Base-by-base conservation (phyloP, 306 rosid species). In the Gillenia trifoliata region DNA sequence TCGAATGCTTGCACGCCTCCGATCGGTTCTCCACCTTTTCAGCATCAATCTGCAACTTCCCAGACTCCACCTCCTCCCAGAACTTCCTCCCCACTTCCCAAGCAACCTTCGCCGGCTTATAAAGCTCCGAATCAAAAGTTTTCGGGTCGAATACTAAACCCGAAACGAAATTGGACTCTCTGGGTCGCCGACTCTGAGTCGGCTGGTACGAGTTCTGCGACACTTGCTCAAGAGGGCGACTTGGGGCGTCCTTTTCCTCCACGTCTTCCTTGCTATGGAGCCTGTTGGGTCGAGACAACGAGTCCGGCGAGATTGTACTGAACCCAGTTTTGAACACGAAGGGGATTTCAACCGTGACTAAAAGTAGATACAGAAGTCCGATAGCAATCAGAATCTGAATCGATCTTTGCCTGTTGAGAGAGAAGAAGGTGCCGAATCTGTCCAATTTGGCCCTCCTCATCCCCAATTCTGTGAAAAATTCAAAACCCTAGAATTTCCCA, bases 311-410 rank as follows among this genome's bases (percentile, higher is more conserved):
- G 33, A 85, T 47, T 15, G 72, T 70, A 38, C 83, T 38, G 70
- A 80, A 88, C 43, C 88, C 89, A 71, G 80, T 78, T 71, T 7
- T 77, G 86, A 87, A 86, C 28, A 92, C 85, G n/a, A 90, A 78
- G 8, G 97, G 98, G 66, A 94, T 86, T 84, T 91, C 97, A 4
- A 90, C 54, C 30, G 85, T 83, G 63, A 92, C 87, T 3, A 94
- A 52, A 4, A 92, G 49, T 2, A 86, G 16, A 65, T 94, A 94
- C 52, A 94, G 60, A 56, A 92, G 17, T 1, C 87, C 89, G 38
- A 85, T 40, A 19, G 78, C 80, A 23, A 87, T 70, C 71, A 94
- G 83, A 66, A 86, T 85, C 68, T 94, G 96, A 76, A 92, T 15
- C 78, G 93, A 85, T 81, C 98, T 88, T 49, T 90, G 91, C 78